Conservation (phyloP, 768 basidiomycete species). For the Lactifluus rugatus region DNA sequence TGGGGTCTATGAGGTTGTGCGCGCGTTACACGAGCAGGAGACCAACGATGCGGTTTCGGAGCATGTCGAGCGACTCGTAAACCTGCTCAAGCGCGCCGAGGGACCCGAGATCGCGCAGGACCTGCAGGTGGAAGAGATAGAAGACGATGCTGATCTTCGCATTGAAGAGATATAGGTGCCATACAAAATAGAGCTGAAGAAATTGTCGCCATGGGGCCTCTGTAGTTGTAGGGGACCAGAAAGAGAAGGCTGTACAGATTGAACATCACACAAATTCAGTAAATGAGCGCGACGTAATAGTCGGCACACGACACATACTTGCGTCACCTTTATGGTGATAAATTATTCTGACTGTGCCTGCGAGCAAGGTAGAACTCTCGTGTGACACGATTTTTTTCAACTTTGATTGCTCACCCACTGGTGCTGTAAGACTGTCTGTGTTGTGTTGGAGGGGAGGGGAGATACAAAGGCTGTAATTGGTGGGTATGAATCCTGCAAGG, state of each 20-base stretch:
- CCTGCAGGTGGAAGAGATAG: slow-evolving; percentile 24
- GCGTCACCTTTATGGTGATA: too few species aligned
- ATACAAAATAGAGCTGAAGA: background rate
- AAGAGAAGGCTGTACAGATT: background rate
- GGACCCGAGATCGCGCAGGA: slow-evolving; percentile 38
- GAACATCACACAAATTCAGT: background rate
- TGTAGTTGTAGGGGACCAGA: background rate
- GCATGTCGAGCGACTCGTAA: slow-evolving; percentile 81
- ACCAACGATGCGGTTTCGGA: slow-evolving; percentile 75
- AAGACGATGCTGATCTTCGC: slow-evolving; percentile 50
- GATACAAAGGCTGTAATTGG: too few species aligned
- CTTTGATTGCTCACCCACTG: too few species aligned
- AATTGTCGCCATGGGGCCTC: background rate
- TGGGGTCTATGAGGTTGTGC: slow-evolving; percentile 82
- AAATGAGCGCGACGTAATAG: background rate
- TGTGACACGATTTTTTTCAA: too few species aligned
- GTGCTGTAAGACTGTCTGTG: too few species aligned
- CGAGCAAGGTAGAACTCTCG: too few species aligned
- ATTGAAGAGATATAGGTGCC: slow-evolving; percentile 61
- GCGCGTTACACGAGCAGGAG: slow-evolving; percentile 70
- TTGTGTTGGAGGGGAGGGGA: too few species aligned
- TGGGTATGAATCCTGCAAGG: too few species aligned
- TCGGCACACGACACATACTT: background rate
- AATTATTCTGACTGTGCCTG: too few species aligned
- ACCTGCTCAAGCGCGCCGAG: slow-evolving; percentile 74